Base-by-base conservation (phyloP, 192 early-diverging fungal genomes). In the Funneliformis geosporum region DNA sequence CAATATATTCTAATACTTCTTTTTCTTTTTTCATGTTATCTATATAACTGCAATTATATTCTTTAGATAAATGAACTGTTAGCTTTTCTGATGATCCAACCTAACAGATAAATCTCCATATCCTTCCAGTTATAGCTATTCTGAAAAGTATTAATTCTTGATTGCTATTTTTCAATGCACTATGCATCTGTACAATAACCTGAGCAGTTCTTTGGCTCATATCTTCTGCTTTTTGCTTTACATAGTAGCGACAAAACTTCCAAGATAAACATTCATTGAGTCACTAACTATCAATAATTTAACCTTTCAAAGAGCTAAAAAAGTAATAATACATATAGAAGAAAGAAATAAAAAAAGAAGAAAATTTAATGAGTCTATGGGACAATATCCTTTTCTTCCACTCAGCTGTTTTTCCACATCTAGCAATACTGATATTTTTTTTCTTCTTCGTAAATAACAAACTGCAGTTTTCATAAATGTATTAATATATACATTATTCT, bases 181-280 rank as follows among this genome's bases (percentile, higher is more conserved):
- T 70, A 21, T 80, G 68, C 68, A 80, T 70, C 59, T 80, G 79
- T 28, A 80, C 79, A 60, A 80, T 68, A 80, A 73, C 61, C 60
- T 80, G 79, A 60, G 79, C 71, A 28, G 64, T 59, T 70, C 69
- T 69, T 46, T 80, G 71, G 44, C 60, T 67, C 65, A 80, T 61
- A 62, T 73, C 40, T 60, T 61, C 71, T 2, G 61, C n/a, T 18
- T 72, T 80, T 80, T 60, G 68, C 70, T 71, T 80, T 69, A 16
- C 69, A 73, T 59, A 80, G 42, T 25, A 80, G 50, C 16, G 68
- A 18, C 64, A 69, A 66, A 78, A 78, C 39, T 69, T 43, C 42
- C n/a, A n/a, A n/a, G n/a, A n/a, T n/a, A n/a, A n/a, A n/a, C n/a
- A n/a, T n/a, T n/a, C n/a, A n/a, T n/a, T n/a, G n/a, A n/a, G n/a